Conservation (phyloP, 257 asterid species). For the Gentiana straminea region DNA sequence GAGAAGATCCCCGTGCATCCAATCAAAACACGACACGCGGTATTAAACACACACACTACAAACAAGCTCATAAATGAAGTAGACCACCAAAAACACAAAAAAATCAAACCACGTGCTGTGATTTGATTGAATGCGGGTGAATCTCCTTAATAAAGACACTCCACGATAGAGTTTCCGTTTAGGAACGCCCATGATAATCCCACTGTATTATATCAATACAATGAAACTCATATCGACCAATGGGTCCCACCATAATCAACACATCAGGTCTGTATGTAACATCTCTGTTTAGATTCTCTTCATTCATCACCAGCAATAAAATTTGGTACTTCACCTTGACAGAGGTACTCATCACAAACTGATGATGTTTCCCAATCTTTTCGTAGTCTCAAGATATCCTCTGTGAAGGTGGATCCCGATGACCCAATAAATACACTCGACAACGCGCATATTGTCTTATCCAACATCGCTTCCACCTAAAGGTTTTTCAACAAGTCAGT, state of each 20-base stretch:
- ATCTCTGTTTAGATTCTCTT: constrained; percentile 1
- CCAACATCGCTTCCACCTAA: constrained; percentile 98
- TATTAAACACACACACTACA: too few relatives aligned
- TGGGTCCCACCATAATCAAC: too few relatives aligned
- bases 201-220: too few relatives aligned
- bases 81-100: neutral
- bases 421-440: constrained; percentile 84
- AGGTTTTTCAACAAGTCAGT: neutral
- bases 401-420: constrained; percentile 92
- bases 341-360: constrained; percentile 74
- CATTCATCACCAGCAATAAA: constrained; percentile 76
- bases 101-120: neutral
- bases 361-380: constrained; percentile 93
- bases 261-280: too few relatives aligned
- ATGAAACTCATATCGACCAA: too few relatives aligned
- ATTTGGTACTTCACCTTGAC: constrained; percentile 72
- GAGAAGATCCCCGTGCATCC: too few relatives aligned
- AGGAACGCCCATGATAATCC: too few relatives aligned
- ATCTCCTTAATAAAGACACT: too few relatives aligned
- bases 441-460: constrained; percentile 87
- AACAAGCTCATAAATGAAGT: too few relatives aligned
- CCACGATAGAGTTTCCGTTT: too few relatives aligned
- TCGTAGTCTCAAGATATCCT: constrained; percentile 83
- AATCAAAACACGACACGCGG: too few relatives aligned
- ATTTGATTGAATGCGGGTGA: too few relatives aligned